phyloP scores from a whole-genome alignment of 106 monocot species.

The Dendrobium officinale region DNA sequence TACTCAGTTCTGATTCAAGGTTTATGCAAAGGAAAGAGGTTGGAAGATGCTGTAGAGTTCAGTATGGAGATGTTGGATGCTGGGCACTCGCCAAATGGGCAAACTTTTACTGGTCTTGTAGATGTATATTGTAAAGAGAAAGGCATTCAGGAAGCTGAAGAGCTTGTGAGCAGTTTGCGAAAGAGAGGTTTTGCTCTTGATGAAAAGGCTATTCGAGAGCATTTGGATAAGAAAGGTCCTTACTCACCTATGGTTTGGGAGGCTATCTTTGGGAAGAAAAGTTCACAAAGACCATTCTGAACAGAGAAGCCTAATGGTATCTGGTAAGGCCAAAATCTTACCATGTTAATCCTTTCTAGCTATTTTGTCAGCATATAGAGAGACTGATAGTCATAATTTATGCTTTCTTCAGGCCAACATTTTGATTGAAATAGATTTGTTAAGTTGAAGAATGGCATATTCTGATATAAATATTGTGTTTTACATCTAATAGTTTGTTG shows the following conservation, averaged over 20 bases:
- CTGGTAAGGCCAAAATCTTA: background rate
- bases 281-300: conserved; percentile 19
- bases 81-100: conserved; percentile 53
- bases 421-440: background rate
- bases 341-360: background rate
- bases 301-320: background rate
- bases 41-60: conserved; percentile 66
- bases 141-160: conserved; percentile 59
- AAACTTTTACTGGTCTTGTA: conserved; percentile 54
- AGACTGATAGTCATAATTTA: background rate
- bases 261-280: conserved; percentile 78
- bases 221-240: conserved; percentile 93
- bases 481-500: background rate
- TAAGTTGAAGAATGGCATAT: background rate
- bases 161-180: conserved; percentile 45
- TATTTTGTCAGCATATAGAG: background rate
- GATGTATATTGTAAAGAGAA: conserved; percentile 55
- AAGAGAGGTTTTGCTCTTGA: conserved; percentile 70
- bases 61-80: conserved; percentile 78
- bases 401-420: background rate
- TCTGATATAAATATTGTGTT: background rate
- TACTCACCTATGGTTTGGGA: conserved; percentile 63
- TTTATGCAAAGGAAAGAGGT: conserved; percentile 48
- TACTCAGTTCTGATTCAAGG: conserved; percentile 63
- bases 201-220: conserved; percentile 76